Base-by-base conservation (phyloP, 108 stramenopile species). In the Hondaea fermentalgiana region DNA sequence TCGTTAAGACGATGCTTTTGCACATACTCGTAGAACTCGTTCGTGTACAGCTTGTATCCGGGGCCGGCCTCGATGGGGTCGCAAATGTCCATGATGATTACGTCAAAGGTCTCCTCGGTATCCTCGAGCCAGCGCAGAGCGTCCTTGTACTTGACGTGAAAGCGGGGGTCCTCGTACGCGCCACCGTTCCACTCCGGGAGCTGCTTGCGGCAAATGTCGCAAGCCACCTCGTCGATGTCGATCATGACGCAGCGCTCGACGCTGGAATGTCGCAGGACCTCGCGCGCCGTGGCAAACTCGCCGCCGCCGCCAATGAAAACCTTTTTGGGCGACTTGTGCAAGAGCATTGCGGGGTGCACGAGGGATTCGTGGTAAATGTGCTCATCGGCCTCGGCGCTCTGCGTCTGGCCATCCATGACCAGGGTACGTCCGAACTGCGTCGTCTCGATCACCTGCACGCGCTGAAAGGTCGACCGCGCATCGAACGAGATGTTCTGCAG, bases 241-340 rank as follows among this genome's bases (percentile, higher is more conserved):
- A 97, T 89, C 96, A 97, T 97, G 69, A 93, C 92, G 58, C 92
- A 95, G 42, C 94, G 89, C 69, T 97, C 95, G 19, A 98, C 96
- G 4, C 95, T 93, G 35, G 94, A 93, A 92, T 97, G 97, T 57
- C 96, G 95, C 19, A 97, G 92, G 3, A 96, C 95, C 91, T 98
- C 98, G 29, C 98, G 94, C 8, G 97, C 90, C 21, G 98, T 96
- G 10, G 97, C 97, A 28, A 97, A 95, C 93, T 97, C 97, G 44
- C 97, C 98, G 5, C 97, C 97, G 19, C 97, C 97, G 29, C 97
- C 92, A 59, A 98, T 97, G 25, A 95, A 96, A 10, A 98, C 97
- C 10, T 94, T 91, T 87, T 95, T 94, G 3, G 97, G 97, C 71
- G 94, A 90, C 21, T 95, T 88, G 89, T 97, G 97, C 28, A 95